Evolutionary conservation across 495 filamentous ascomycete genomes (phyloP).

Genomic region (Monascus purpureus): DNA sequence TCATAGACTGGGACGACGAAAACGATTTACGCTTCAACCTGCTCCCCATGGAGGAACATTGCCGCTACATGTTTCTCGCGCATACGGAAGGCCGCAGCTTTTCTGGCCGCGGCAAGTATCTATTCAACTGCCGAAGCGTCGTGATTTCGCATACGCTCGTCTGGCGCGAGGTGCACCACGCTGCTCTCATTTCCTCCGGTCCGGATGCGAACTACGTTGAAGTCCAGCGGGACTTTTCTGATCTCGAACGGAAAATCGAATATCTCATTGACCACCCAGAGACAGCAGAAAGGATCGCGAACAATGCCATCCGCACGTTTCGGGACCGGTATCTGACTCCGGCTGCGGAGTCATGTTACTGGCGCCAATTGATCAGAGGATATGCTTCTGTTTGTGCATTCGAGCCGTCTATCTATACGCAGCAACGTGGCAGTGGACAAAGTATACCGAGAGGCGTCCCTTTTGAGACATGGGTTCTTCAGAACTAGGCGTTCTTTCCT

Average conservation of each 20-base stretch:
- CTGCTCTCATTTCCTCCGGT: slow-evolving; percentile 25
- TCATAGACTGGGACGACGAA: slow-evolving; percentile 33
- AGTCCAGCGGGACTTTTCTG: slow-evolving; percentile 38
- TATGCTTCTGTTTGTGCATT: slow-evolving; percentile 33
- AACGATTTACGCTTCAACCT: slow-evolving; percentile 22
- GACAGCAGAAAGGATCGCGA: slow-evolving; percentile 39
- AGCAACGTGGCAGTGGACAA: slow-evolving; percentile 12
- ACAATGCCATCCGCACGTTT: slow-evolving; percentile 39
- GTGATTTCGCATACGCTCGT: slow-evolving; percentile 30
- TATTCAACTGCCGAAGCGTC: slow-evolving; percentile 46
- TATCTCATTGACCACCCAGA: slow-evolving; percentile 33
- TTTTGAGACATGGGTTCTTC: slow-evolving; percentile 29
- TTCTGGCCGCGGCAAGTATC: slow-evolving; percentile 45
- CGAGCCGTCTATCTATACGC: slow-evolving; percentile 24
- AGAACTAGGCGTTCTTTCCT: background rate
- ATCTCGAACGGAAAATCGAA: slow-evolving; percentile 39
- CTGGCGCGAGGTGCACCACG: slow-evolving; percentile 30
- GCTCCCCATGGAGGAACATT: slow-evolving; percentile 42
- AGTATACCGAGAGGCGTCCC: slow-evolving; percentile 16
- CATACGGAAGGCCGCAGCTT: slow-evolving; percentile 44
- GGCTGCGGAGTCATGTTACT: slow-evolving; percentile 47
- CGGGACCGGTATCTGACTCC: slow-evolving; percentile 46
- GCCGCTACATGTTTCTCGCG: slow-evolving; percentile 42
- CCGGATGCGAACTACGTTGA: slow-evolving; percentile 46
- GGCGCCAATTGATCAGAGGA: slow-evolving; percentile 36